These are phyloP conservation scores for Calonectria hawksworthii DNA, from an alignment of 2,329 filamentous ascomycete species.

Conservation along the genomic window DNA sequence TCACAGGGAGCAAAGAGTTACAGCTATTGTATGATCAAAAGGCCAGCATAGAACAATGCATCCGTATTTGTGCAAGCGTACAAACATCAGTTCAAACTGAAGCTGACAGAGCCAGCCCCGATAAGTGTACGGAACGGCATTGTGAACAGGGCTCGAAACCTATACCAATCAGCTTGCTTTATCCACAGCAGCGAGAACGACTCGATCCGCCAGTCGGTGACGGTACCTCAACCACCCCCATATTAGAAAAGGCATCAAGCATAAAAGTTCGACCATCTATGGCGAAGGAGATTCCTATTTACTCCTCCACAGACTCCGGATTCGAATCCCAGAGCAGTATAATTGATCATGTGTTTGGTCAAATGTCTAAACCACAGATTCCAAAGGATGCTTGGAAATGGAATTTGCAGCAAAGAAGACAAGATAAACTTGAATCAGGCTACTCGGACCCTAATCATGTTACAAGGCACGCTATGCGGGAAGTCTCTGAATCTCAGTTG, in stretches of 20 bases:
- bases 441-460: neutral
- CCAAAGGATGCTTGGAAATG: neutral
- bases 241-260: neutral
- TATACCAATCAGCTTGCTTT: too few species aligned
- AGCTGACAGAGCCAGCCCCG: too few species aligned
- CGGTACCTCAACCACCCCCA: neutral
- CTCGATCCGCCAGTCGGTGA: neutral
- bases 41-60: slow-evolving; percentile 38
- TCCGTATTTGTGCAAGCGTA: slow-evolving; percentile 37
- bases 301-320: neutral
- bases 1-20: slow-evolving; percentile 12
- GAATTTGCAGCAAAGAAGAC: neutral
- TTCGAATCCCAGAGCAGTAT: neutral
- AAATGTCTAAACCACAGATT: neutral
- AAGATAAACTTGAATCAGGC: neutral
- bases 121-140: too few species aligned
- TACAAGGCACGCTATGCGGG: neutral
- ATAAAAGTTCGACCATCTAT: too few species aligned
- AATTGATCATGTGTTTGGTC: neutral
- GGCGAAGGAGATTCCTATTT: neutral
- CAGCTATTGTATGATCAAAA: slow-evolving; percentile 33
- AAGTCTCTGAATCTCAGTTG: neutral
- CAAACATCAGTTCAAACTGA: too few species aligned
- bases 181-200: too few species aligned
- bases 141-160: too few species aligned